Percentiles rank a stretch among this genome's conserved stretches.
phyloP scores from a whole-genome alignment of 2,329 filamentous ascomycete species.

The Cylindrodendrum hubeiense region DNA sequence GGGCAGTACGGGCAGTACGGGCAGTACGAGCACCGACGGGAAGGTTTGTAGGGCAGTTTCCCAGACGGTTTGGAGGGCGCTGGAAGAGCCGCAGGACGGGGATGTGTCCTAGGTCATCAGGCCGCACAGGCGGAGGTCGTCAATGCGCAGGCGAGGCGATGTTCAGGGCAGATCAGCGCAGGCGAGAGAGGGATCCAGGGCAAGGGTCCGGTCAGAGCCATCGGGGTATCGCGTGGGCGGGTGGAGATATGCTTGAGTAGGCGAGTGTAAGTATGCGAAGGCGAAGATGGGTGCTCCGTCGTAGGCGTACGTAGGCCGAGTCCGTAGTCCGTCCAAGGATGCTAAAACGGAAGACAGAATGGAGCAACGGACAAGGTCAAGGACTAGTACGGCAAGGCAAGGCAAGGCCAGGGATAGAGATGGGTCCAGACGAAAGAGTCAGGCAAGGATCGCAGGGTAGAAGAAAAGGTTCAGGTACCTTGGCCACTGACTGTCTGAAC shows the following conservation, averaged over 20 bases:
- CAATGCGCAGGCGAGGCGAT: slow-evolving; percentile 9
- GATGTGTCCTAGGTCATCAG: slow-evolving; percentile 25
- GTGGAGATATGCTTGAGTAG: slow-evolving; percentile 4
- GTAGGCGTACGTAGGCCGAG: slow-evolving; percentile 1
- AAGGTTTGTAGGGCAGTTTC: slow-evolving; percentile 19
- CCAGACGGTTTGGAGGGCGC: slow-evolving; percentile 20
- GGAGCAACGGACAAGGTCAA: slow-evolving; percentile 11
- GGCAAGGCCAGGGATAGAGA: slow-evolving; percentile 10
- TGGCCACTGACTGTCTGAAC: not conserved
- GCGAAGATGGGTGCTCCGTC: not conserved
- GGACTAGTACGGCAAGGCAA: slow-evolving; percentile 4
- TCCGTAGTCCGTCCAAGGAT: not conserved
- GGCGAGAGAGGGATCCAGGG: slow-evolving; percentile 23
- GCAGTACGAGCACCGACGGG: slow-evolving; percentile 24
- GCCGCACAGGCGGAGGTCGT: slow-evolving; percentile 4
- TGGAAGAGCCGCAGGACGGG: slow-evolving; percentile 36
- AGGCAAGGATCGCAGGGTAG: slow-evolving; percentile 8
- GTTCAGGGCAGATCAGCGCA: slow-evolving; percentile 28
- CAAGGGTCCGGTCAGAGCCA: slow-evolving; percentile 30
- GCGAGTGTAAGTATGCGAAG: not conserved
- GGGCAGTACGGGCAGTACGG: slow-evolving; percentile 8
- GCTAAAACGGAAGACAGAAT: slow-evolving; percentile 12
- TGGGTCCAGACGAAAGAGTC: slow-evolving; percentile 12
- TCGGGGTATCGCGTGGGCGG: slow-evolving; percentile 10
- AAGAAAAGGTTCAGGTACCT: slow-evolving; percentile 12